Base-by-base conservation (phyloP, 805 yeast species). In the Schwanniomyces pseudopolymorphus region DNA sequence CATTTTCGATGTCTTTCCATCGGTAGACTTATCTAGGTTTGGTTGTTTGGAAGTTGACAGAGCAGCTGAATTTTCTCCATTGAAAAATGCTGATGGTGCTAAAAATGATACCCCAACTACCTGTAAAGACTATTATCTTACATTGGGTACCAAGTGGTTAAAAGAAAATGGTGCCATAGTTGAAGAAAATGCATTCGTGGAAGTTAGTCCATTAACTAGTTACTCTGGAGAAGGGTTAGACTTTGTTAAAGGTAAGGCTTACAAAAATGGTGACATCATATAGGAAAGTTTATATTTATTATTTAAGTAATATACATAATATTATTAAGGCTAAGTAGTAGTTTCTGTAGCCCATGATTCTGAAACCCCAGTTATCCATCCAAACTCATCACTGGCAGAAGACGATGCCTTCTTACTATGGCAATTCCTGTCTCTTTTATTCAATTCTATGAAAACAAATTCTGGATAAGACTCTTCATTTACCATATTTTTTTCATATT, bases 31-130 rank as follows among this genome's bases (percentile, higher is more conserved):
- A 51, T 61, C 64, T 13, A 80, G 80, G 58, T 94, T 94, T 64
- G 99, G 96, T 0, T 88, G 95, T 62, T 75, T 94, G 47, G 99
- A 94, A 70, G 99, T 94, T 19, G 86, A 80, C 33, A 81, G 99
- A 64, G 52, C 70, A 3, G 83, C 82, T 48, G 99, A 94, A 66
- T 94, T 94, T 61, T 85, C 96, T 16, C 99, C 99, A 3, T 79
- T 94, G 66, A 94, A 94, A 61, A 94, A 94, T 66, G 96, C 89
- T 1, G 81, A 85, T 11, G 95, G 90, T 17, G 78, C 95, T n/a
- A 71, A 74, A 19, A 83, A 80, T 58, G 97, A 92, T 67, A 85
- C 89, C 42, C 96, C 97, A 24, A 86, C 81, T 51, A 84, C 97
- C 1, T 88, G 96, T 53, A 78, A 84, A 49, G 64, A 58, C 3